Evolutionary conservation across 208 protist genomes (phyloP).

Genomic region (Porcisia hertigi): DNA sequence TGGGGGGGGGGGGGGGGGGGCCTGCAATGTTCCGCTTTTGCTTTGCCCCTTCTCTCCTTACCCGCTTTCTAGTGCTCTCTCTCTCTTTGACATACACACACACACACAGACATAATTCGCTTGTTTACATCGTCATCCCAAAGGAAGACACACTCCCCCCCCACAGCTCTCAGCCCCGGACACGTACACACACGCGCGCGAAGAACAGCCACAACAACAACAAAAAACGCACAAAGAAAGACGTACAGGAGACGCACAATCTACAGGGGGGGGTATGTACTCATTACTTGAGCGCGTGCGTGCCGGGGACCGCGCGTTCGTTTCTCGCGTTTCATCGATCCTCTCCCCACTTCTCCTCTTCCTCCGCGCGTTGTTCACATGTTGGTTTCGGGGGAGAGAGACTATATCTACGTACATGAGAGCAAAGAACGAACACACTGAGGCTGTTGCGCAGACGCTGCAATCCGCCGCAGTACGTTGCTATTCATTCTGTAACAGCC

Average conservation of each 20-base stretch:
- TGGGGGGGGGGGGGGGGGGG: not conserved
- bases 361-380: too few relatives aligned
- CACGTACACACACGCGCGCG: not conserved
- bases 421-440: not conserved
- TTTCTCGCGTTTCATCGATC: not conserved
- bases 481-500: too few relatives aligned
- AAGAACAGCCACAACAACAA: not conserved
- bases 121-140: slow-evolving; percentile 2
- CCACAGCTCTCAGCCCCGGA: too few relatives aligned
- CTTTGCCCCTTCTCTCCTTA: too few relatives aligned
- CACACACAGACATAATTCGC: not conserved
- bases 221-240: not conserved
- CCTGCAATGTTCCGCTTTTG: too few relatives aligned
- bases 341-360: too few relatives aligned
- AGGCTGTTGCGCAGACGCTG: not conserved
- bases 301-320: too few relatives aligned
- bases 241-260: not conserved
- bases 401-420: slow-evolving; percentile 4
- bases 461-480: not conserved
- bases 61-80: too few relatives aligned
- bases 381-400: not conserved
- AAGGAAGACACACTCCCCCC: not conserved
- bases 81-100: not conserved
- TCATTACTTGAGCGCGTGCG: not conserved
- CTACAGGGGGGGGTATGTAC: not conserved